Evolutionary conservation across 2,329 filamentous ascomycete genomes (phyloP), one percentile per base, ranked within the genome.

Genomic region (Diaporthe ilicicola): DNA sequence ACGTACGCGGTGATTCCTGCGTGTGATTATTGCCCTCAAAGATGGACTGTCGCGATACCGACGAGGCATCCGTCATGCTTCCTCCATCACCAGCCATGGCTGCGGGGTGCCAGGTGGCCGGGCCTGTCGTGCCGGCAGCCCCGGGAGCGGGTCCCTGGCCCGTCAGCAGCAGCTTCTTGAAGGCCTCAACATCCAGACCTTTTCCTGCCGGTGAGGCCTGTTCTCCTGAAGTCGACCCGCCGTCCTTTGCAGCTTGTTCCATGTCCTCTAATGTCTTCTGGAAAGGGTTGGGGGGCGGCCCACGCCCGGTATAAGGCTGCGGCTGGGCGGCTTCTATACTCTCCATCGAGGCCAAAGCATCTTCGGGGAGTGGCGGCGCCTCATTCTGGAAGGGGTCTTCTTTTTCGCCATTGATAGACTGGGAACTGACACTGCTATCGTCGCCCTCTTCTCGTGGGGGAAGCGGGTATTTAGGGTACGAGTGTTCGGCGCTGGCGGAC

Each of bases 131-230:
- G 66, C 70, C 74, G 64, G 70, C 66, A 12, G 74, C 39, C 37
- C 78, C 76, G 6, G 78, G 72, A 39, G 77, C 75, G 73, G 77
- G 80, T 72, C 88, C 78, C 76, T 90, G 89, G 24, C 93, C 93
- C 0, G 93, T 96, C 82, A 96, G 85, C 59, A 96, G 85, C 72
- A 96, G 82, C 71, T 91, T 87, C 77, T 91, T 91, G 82, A 96
- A 96, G 9, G 93, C 90, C 77, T 94, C 90, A 1, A 95, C 93
- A 77, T 96, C 92, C 73, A 95, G 81, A 0, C 89, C 86, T 74
- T 82, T 85, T 10, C 81, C 76, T 77, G 82, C 66, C n/a, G 70
- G 51, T 1, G 70, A 54, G 24, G 17, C 34, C 34, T 51, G 73
- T 65, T 48, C 76, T 77, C 73, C 70, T 72, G 77, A 15, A 72